These are phyloP conservation scores for Avena insularis DNA, from an alignment of 176 grass and related monocot genomes.

Conservation along the genomic window DNA sequence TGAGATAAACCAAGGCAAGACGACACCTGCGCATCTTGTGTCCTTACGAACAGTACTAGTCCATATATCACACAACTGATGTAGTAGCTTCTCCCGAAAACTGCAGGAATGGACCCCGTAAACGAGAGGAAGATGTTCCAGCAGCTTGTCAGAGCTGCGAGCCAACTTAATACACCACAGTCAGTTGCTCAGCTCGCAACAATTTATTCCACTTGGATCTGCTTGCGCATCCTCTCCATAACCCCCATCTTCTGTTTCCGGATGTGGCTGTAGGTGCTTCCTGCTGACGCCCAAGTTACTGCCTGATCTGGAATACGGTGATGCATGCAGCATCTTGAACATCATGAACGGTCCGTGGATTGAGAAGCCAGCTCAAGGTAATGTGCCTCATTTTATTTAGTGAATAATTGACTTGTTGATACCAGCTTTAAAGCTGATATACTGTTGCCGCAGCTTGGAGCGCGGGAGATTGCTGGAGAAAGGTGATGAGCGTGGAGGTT, in stretches of 20 bases:
- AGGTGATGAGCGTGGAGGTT: background rate
- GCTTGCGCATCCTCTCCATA: background rate
- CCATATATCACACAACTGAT: background rate
- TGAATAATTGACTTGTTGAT: background rate
- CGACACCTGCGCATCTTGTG: background rate
- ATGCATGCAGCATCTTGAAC: conserved; percentile 93
- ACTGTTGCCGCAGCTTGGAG: background rate
- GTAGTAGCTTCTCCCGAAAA: conserved; percentile 16
- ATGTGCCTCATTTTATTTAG: background rate
- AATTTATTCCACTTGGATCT: conserved; percentile 4
- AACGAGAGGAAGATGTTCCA: conserved; percentile 99
- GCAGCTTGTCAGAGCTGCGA: conserved; percentile 94
- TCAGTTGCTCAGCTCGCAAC: conserved; percentile 32
- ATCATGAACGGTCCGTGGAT: conserved; percentile 99
- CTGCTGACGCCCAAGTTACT: conserved; percentile 93
- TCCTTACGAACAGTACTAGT: background rate
- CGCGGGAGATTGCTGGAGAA: background rate
- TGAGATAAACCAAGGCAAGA: conserved; percentile 95
- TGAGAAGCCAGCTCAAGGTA: conserved; percentile 76
- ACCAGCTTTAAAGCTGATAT: background rate
- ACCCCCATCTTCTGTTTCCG: background rate
- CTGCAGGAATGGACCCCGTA: conserved; percentile 94
- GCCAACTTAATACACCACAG: conserved; percentile 92
- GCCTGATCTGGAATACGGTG: conserved; percentile 87
- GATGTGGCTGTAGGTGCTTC: conserved; percentile 68